A percentile compares a stretch with the other conserved stretches of the same genome.
These are phyloP conservation scores for Blastocladiella emersonii DNA, from an alignment of 371 early-diverging fungal species.

Conservation along the genomic window DNA sequence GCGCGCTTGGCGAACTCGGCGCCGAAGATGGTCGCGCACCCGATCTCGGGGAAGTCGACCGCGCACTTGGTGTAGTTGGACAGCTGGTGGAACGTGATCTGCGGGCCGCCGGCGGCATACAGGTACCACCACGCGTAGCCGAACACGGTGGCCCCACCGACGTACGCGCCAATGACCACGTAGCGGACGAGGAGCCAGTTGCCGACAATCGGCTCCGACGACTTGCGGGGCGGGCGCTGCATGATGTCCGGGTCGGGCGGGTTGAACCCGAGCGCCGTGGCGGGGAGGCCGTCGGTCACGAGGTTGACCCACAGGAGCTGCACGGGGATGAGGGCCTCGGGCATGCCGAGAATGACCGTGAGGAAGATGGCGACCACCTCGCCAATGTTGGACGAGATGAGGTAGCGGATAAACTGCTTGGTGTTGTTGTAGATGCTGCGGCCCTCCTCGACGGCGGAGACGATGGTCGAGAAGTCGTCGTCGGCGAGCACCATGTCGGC, in stretches of 20 bases:
- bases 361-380: constrained; percentile 55
- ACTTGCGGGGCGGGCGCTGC: constrained; percentile 74
- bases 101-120: constrained; percentile 71
- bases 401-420: constrained; percentile 90
- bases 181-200: constrained; percentile 90
- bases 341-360: constrained; percentile 79
- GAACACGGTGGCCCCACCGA: constrained; percentile 86
- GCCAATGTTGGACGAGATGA: constrained; percentile 15
- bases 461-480: constrained; percentile 95
- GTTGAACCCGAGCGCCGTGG: constrained; percentile 93
- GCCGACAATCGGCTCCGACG: constrained; percentile 75
- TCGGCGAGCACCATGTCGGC: constrained; percentile 95
- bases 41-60: constrained; percentile 71
- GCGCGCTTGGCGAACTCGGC: constrained; percentile 57
- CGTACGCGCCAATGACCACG: constrained; percentile 79
- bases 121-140: constrained; percentile 98
- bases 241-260: constrained; percentile 90
- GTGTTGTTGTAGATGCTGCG: constrained; percentile 93
- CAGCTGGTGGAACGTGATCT: constrained; percentile 72
- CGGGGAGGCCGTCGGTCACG: constrained; percentile 95
- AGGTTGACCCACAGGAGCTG: constrained; percentile 96
- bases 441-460: constrained; percentile 91
- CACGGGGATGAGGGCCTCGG: constrained; percentile 93
- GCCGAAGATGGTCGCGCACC: constrained; percentile 52
- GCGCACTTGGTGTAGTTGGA: constrained; percentile 82